These are phyloP conservation scores for Dactylellina haptotyla DNA, from an alignment of 2,329 filamentous ascomycete species.

Conservation along the genomic window DNA sequence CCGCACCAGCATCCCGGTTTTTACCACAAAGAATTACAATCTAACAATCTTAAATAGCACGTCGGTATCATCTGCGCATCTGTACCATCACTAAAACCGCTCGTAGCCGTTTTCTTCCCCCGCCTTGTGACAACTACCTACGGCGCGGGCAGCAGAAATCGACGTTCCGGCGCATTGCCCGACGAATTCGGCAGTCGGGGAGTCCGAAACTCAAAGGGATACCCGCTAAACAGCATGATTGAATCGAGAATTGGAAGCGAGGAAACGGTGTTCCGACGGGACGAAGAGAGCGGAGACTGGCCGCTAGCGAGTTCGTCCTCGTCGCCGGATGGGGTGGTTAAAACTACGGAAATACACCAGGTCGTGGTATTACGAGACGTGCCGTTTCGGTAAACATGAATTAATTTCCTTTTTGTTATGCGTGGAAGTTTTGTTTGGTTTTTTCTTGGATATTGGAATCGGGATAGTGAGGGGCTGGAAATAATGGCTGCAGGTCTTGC, in stretches of 20 bases:
- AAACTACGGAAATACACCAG: constrained; percentile 46
- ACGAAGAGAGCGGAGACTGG: constrained; percentile 16
- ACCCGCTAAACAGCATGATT: constrained; percentile 33
- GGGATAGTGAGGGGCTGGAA: constrained; percentile 17
- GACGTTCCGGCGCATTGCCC: constrained; percentile 27
- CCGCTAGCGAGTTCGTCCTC: constrained; percentile 4
- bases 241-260: constrained; percentile 42
- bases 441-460: neutral
- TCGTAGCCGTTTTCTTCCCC: constrained; percentile 47
- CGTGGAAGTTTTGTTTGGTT: neutral
- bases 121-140: constrained; percentile 40
- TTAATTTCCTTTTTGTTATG: neutral
- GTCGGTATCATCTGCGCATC: constrained; percentile 53
- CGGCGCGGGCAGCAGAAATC: constrained; percentile 31
- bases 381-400: constrained; percentile 21
- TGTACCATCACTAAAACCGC: constrained; percentile 44
- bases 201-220: constrained; percentile 42
- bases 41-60: constrained; percentile 29
- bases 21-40: neutral
- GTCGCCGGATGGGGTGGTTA: constrained; percentile 27
- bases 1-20: neutral
- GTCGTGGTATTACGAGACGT: constrained; percentile 28
- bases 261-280: constrained; percentile 42
- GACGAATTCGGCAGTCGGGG: constrained; percentile 29
- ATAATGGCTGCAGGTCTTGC: constrained; percentile 34